Evolutionary conservation across 345 rosid genomes (phyloP).

Genomic region (Mangifera indica): DNA sequence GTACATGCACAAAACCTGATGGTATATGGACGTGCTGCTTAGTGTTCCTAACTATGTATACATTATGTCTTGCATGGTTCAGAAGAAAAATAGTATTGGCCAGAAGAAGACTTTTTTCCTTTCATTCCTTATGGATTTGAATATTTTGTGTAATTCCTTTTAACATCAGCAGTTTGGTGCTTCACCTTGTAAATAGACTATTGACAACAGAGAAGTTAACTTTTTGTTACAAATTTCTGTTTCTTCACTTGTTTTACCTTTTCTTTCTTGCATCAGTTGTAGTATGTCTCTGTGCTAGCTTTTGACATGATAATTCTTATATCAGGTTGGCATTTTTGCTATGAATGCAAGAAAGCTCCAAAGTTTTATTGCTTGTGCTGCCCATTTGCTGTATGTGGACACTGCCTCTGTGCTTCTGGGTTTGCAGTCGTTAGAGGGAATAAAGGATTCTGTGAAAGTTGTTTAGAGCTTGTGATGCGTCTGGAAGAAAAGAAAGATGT

Average conservation of each 20-base stretch:
- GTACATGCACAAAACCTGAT: neutral
- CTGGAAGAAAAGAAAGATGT: conserved; percentile 42
- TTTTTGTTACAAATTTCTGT: neutral
- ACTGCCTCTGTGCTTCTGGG: conserved; percentile 32
- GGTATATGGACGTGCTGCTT: too few species aligned
- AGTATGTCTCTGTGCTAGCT: conserved; percentile 3
- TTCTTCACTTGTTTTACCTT: too few species aligned
- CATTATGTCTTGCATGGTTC: neutral
- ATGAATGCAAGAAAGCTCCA: conserved; percentile 37
- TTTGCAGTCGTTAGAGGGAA: conserved; percentile 30
- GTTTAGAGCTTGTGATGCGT: conserved; percentile 38
- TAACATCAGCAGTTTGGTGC: neutral
- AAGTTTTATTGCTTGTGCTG: conserved; percentile 53
- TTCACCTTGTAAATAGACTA: neutral
- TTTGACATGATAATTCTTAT: conserved; percentile 10
- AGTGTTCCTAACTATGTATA: neutral
- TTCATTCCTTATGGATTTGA: neutral
- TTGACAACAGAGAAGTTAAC: neutral
- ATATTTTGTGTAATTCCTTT: neutral
- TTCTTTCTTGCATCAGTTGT: neutral
- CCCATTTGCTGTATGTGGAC: conserved; percentile 46
- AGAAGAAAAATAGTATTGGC: neutral
- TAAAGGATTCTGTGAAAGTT: conserved; percentile 41
- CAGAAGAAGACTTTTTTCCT: neutral
- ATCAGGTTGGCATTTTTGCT: conserved; percentile 56